Evolutionary conservation across 352 stramenopile species (phyloP), one percentile per base, ranked within the genome.

Genomic region (Globisporangium paddicum): DNA sequence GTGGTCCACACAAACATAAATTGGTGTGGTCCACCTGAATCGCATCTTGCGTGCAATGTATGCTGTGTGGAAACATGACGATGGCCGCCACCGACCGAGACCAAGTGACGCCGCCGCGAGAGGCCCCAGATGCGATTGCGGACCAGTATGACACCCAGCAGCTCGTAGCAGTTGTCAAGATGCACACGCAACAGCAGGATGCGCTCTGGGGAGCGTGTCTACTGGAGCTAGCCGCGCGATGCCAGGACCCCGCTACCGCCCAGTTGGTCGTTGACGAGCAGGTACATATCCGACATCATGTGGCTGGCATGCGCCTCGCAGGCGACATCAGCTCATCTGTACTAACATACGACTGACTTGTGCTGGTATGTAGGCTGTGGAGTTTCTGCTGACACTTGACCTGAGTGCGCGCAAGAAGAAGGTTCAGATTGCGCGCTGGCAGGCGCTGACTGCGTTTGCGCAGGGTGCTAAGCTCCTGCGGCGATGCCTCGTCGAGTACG

Each of bases 361-460:
- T 48, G 28, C 3, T 37, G 35, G 51, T 28, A 3, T 40, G 21
- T 11, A 66, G 60, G 38, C 41, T 38, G 38, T 34, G 7, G 18
- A 19, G 0, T 41, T 41, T 4, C 38, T 66, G 32, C 19, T 66
- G 26, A 6, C 26, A 8, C 41, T 66, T 37, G 44, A 60, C 25
- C 46, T 60, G 52, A 28, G 19, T 14, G 30, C 40, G 11, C 28
- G 4, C 14, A 62, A 60, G 52, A 66, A 66, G 60, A 66, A 66
- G 25, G 23, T 56, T 19, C 60, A 48, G 1, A 21, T 66, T 7
- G 52, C 45, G 26, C 52, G 60, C 1, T 66, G 60, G 60, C 42
- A 66, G 23, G 42, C 58, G 32, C 58, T 64, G 23, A 58, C 58
- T n/a, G 35, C 50, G 18, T 49, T 66, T 28, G 50, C 52, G 19